Percentiles rank a stretch among this genome's conserved stretches.
Conservation (phyloP, 2,329 filamentous ascomycete species). For the Aspergillus eucalypticola region DNA sequence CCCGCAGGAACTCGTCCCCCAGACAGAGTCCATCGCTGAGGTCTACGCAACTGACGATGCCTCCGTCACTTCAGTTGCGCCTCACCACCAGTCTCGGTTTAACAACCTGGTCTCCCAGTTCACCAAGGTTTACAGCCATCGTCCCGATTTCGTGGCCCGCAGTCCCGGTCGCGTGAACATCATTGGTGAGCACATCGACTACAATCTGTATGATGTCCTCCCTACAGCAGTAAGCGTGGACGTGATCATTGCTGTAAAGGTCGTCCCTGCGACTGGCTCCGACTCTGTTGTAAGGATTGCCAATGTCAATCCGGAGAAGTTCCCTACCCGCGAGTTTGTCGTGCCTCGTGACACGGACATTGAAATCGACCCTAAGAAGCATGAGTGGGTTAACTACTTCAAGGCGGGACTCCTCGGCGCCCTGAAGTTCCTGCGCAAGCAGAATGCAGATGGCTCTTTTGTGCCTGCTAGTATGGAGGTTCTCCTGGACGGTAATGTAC, state of each 20-base stretch:
- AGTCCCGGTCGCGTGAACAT: constrained; percentile 96
- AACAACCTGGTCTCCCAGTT: constrained; percentile 71
- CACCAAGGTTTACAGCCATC: constrained; percentile 65
- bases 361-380: constrained; percentile 79
- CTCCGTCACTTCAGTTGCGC: constrained; percentile 70
- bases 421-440: constrained; percentile 69
- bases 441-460: constrained; percentile 63
- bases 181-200: constrained; percentile 99
- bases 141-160: constrained; percentile 78
- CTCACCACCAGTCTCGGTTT: constrained; percentile 73
- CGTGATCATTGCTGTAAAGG: constrained; percentile 77
- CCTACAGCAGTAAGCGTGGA: constrained; percentile 95
- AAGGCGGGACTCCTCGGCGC: constrained; percentile 86
- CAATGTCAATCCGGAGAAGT: constrained; percentile 76
- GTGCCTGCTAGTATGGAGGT: constrained; percentile 78
- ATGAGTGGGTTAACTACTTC: constrained; percentile 99
- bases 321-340: constrained; percentile 72
- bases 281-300: constrained; percentile 71
- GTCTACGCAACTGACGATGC: constrained; percentile 80
- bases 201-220: constrained; percentile 92
- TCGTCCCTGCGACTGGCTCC: constrained; percentile 43
- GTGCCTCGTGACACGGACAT: constrained; percentile 64
- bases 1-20: constrained; percentile 62
- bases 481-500: constrained; percentile 87
- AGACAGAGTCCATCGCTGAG: constrained; percentile 71